phyloP scores from a whole-genome alignment of 2,329 filamentous ascomycete species.

The Phialocephala sp. region DNA sequence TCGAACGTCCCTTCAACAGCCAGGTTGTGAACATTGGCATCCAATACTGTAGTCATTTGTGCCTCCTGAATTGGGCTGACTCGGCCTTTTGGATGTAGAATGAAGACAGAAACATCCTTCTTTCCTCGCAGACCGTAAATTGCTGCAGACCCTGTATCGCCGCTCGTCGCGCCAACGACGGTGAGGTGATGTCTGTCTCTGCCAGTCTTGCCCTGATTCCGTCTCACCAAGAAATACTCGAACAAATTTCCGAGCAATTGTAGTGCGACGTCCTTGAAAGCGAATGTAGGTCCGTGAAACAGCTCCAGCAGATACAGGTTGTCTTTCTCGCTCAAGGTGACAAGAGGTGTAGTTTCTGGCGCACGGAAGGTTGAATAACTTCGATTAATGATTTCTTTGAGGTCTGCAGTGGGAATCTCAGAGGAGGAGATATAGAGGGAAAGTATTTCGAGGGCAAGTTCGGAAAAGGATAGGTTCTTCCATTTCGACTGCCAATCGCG shows the following conservation, averaged over 20 bases:
- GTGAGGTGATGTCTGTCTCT: conserved; percentile 74
- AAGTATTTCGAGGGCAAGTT: conserved; percentile 84
- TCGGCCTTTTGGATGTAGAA: conserved; percentile 89
- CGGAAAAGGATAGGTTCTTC: conserved; percentile 78
- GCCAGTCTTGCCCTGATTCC: conserved; percentile 72
- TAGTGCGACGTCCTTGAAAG: conserved; percentile 93
- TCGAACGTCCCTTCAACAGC: conserved; percentile 92
- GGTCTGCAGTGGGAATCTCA: conserved; percentile 81
- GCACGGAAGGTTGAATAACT: conserved; percentile 91
- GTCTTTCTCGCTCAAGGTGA: conserved; percentile 72
- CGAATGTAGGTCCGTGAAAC: conserved; percentile 94
- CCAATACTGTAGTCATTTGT: conserved; percentile 94
- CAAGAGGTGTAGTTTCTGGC: conserved; percentile 77
- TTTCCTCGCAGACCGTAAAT: conserved; percentile 95
- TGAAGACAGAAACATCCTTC: conserved; percentile 96
- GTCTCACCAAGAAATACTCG: conserved; percentile 81
- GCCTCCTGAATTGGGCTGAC: conserved; percentile 92
- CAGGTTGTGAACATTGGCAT: conserved; percentile 91
- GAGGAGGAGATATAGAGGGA: conserved; percentile 83
- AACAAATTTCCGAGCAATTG: conserved; percentile 97
- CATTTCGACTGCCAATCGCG: conserved; percentile 70
- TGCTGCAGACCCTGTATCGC: conserved; percentile 90
- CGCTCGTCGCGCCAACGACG: conserved; percentile 85
- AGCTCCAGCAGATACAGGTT: conserved; percentile 89
- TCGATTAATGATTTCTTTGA: conserved; percentile 81